phyloP scores from a whole-genome alignment of 768 basidiomycete species.

The Boletales sp. region DNA sequence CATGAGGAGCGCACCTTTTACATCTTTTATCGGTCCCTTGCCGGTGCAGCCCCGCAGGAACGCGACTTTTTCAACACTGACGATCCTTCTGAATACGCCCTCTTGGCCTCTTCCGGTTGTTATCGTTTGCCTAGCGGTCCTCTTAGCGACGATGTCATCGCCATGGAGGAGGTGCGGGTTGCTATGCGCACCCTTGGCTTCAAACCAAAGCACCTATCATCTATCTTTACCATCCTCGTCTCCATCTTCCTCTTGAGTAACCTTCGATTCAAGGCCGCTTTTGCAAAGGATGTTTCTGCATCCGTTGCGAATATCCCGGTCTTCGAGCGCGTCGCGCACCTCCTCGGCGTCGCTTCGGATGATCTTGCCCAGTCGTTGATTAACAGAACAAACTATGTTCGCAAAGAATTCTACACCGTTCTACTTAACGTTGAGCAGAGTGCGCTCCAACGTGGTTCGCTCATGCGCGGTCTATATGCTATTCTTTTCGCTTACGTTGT shows the following conservation, averaged over 20 bases:
- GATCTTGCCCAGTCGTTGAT: constrained; percentile 77
- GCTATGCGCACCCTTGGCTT: constrained; percentile 84
- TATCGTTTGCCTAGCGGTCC: constrained; percentile 87
- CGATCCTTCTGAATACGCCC: constrained; percentile 79
- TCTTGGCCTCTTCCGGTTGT: constrained; percentile 82
- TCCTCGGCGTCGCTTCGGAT: constrained; percentile 75
- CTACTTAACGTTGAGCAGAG: constrained; percentile 75
- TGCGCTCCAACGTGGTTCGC: constrained; percentile 45
- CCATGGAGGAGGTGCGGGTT: constrained; percentile 76
- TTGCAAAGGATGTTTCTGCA: constrained; percentile 64
- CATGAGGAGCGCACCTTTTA: constrained; percentile 89
- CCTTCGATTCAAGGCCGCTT: constrained; percentile 71
- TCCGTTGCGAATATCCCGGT: constrained; percentile 43
- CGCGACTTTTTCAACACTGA: constrained; percentile 73
- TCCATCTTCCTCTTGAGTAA: constrained; percentile 83
- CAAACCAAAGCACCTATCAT: constrained; percentile 78
- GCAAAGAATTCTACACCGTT: constrained; percentile 82
- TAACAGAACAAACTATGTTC: constrained; percentile 83
- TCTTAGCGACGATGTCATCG: constrained; percentile 82
- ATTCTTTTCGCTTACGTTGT: constrained; percentile 87
- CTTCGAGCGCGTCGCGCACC: constrained; percentile 65
- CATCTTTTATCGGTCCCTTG: constrained; percentile 90
- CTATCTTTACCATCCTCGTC: constrained; percentile 78
- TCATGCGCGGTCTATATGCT: constrained; percentile 81
- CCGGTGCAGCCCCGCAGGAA: constrained; percentile 79